Conservation (phyloP, 495 filamentous ascomycete genomes). For the Entonaema liquescens region DNA sequence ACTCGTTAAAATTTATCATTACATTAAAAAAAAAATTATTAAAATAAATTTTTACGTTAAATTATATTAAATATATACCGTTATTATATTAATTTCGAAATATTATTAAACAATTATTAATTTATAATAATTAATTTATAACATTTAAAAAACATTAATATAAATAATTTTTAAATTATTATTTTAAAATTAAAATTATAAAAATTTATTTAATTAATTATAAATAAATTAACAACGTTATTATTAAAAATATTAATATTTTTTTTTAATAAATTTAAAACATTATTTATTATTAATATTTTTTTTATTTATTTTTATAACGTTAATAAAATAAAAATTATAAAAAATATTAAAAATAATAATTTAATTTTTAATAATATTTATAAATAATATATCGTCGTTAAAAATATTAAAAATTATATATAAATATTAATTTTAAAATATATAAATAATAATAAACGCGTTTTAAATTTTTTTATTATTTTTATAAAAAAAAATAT, state of each 20-base stretch:
- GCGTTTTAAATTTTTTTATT: neutral
- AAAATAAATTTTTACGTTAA: neutral
- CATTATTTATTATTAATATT: no score
- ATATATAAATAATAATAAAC: neutral
- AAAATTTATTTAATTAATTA: constrained; percentile 1
- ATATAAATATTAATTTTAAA: neutral
- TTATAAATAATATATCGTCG: neutral
- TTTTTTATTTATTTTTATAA: neutral
- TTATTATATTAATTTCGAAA: no score
- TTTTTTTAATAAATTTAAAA: neutral
- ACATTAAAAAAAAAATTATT: neutral
- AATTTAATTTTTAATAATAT: neutral
- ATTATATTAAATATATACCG: neutral
- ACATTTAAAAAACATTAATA: neutral
- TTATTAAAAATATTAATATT: neutral
- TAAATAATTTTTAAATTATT: neutral
- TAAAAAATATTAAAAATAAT: neutral
- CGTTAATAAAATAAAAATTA: constrained; percentile 1
- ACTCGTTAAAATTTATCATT: neutral
- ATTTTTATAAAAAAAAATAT: neutral
- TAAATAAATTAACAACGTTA: neutral
- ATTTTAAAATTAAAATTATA: neutral
- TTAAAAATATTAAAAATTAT: neutral
- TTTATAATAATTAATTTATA: neutral
- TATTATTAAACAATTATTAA: no score